Percentiles rank a stretch among this genome's conserved stretches.
phyloP scores from a whole-genome alignment of 305 asterid genomes.

The Lippia alba region DNA sequence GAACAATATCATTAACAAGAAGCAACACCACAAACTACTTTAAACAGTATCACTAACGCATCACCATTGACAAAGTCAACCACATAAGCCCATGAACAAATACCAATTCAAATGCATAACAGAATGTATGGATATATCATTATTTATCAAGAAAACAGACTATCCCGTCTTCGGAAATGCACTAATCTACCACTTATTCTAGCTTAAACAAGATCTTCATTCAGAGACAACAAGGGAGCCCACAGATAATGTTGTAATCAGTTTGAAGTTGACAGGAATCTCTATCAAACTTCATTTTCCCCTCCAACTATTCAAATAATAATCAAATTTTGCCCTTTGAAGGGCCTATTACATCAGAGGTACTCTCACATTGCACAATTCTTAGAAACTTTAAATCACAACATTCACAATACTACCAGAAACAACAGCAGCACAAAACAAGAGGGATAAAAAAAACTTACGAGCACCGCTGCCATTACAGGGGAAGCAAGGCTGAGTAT shows the following conservation, averaged over 20 bases:
- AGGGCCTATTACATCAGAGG: too few relatives aligned
- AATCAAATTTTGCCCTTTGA: too few relatives aligned
- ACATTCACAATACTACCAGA: neutral
- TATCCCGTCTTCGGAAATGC: too few relatives aligned
- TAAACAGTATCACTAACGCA: neutral
- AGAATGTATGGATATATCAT: neutral
- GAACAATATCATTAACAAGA: neutral
- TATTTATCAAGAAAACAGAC: too few relatives aligned
- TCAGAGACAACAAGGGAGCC: neutral
- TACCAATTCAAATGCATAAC: neutral
- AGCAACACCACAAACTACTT: neutral
- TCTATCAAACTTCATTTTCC: constrained; percentile 2
- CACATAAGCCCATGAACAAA: neutral
- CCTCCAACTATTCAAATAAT: neutral
- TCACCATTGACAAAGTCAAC: neutral
- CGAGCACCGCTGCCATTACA: constrained; percentile 91
- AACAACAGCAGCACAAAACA: neutral
- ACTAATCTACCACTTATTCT: neutral
- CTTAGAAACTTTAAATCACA: neutral
- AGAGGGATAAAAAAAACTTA: constrained; percentile 44
- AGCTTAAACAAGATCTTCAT: constrained; percentile 9
- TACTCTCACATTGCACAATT: neutral
- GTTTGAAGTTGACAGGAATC: neutral
- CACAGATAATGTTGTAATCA: neutral
- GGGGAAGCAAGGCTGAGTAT: constrained; percentile 95